Evolutionary conservation across 23 red algal genomes (phyloP), one percentile per base, ranked within the genome.

Genomic region (Gracilaria caudata): DNA sequence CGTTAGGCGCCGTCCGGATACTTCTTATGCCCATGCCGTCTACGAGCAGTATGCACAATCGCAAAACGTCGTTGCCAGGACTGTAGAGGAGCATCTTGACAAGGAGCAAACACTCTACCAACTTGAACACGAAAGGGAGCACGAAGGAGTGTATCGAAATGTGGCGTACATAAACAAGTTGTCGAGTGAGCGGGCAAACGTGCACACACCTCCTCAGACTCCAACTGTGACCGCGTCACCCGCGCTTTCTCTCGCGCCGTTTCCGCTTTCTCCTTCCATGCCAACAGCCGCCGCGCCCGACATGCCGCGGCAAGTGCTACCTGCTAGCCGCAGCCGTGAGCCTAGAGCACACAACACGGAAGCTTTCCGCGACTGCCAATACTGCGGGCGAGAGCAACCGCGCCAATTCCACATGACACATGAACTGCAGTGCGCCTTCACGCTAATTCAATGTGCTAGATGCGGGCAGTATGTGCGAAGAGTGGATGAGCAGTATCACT

Each of bases 401-500:
- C 40, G 54, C 26, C 53, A 38, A n/a, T n/a, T 11, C 11, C 77
- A 80, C 30, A 80, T 64, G 77, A 60, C 77, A 28, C 53, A 80
- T 24, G 51, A 64, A 39, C 36, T 80, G 8, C 47, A 54, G 11
- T 58, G 77, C 16, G 77, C 77, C 7, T 58, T 80, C 51, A 66
- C 79, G 32, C 23, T 59, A 9, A 51, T 83, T 65, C 49, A 60
- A 59, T 63, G 79, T n/a, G 58, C 43, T 21, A 40, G 79, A 17
- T 83, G 63, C 63, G 55, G 4, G 11, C 70, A 75, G 7, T 49
- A 43, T 43, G 29, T 75, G 19, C 70, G 70, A 26, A 75, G 70
- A 47, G 37, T 75, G 70, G 70, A 75, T 47, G 70, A 75, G 29
- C 37, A 75, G 37, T 43, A 46, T 47, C 70, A 75, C 43, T 75